A percentile compares a stretch with the other conserved stretches of the same genome.
phyloP scores from a whole-genome alignment of 768 basidiomycete genomes.

The Clitopilus hobsonii region DNA sequence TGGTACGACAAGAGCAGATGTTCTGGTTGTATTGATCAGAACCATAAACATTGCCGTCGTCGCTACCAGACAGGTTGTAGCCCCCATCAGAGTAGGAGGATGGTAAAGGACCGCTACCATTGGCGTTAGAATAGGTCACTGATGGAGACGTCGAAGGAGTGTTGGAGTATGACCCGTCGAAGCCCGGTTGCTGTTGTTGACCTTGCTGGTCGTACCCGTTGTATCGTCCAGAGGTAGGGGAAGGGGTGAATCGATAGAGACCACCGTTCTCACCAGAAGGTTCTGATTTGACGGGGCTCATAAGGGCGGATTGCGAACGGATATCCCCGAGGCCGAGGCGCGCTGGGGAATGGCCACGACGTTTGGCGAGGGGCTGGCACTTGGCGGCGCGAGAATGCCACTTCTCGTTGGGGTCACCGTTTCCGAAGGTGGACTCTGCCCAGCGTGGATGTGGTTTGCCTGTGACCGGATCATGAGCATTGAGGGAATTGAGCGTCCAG shows the following conservation, averaged over 20 bases:
- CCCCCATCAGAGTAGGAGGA: constrained; percentile 36
- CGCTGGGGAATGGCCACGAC: constrained; percentile 31
- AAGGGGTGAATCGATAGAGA: constrained; percentile 69
- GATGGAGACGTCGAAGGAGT: constrained; percentile 15
- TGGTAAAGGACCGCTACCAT: constrained; percentile 10
- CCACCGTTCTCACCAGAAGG: constrained; percentile 45
- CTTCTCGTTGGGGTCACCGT: constrained; percentile 78
- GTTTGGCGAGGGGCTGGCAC: constrained; percentile 44
- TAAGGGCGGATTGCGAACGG: constrained; percentile 37
- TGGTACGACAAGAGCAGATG: constrained; percentile 59
- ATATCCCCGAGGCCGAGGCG: constrained; percentile 29
- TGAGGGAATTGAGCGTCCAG: neutral
- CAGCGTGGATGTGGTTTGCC: constrained; percentile 87
- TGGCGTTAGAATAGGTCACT: constrained; percentile 18
- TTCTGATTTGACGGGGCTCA: constrained; percentile 69
- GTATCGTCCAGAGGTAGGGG: constrained; percentile 53
- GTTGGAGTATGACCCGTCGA: constrained; percentile 2
- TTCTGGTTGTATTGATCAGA: constrained; percentile 29
- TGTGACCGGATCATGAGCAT: constrained; percentile 18
- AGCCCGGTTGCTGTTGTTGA: neutral
- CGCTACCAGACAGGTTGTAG: constrained; percentile 32
- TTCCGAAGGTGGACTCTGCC: constrained; percentile 75
- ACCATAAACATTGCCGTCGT: constrained; percentile 33
- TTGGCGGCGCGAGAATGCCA: constrained; percentile 84
- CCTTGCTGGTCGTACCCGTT: constrained; percentile 35